Evolutionary conservation across 257 asterid genomes (phyloP).

Genomic region (Ilex aquifolium): DNA sequence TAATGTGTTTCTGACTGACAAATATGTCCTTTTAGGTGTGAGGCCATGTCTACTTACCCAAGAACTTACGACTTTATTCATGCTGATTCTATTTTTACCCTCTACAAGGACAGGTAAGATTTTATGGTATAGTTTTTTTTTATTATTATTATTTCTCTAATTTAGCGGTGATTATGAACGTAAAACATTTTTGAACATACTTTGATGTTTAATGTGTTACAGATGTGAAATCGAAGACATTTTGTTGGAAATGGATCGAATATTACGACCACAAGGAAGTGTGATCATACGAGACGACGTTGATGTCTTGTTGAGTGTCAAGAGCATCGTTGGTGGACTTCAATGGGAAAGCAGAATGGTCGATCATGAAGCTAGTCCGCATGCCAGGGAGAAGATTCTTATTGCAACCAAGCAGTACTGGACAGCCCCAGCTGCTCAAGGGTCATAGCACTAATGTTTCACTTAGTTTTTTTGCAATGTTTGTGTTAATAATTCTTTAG

Average conservation of each 20-base stretch:
- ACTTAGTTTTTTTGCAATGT: no score
- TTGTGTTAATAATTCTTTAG: no score
- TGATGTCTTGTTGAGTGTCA: constrained; percentile 52
- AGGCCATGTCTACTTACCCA: constrained; percentile 93
- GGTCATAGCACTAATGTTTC: constrained; percentile 14
- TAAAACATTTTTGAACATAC: no score
- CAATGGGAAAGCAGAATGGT: constrained; percentile 81
- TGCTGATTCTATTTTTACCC: constrained; percentile 60
- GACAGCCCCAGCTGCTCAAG: constrained; percentile 57
- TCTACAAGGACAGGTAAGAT: constrained; percentile 58
- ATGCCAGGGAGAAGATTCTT: constrained; percentile 69
- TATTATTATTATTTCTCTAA: no score
- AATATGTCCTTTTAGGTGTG: constrained; percentile 50
- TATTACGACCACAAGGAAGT: constrained; percentile 80
- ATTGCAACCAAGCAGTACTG: constrained; percentile 79
- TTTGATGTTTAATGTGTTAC: constrained; percentile 1
- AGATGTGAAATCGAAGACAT: constrained; percentile 77
- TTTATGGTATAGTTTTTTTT: background rate
- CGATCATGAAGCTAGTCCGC: constrained; percentile 87
- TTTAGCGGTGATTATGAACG: background rate
- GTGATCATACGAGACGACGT: constrained; percentile 82
- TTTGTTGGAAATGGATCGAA: constrained; percentile 77
- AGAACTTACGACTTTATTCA: constrained; percentile 93
- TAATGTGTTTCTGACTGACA: background rate
- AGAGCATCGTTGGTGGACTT: constrained; percentile 57